Base-by-base conservation (phyloP, 768 basidiomycete species). In the Mycena rosella region DNA sequence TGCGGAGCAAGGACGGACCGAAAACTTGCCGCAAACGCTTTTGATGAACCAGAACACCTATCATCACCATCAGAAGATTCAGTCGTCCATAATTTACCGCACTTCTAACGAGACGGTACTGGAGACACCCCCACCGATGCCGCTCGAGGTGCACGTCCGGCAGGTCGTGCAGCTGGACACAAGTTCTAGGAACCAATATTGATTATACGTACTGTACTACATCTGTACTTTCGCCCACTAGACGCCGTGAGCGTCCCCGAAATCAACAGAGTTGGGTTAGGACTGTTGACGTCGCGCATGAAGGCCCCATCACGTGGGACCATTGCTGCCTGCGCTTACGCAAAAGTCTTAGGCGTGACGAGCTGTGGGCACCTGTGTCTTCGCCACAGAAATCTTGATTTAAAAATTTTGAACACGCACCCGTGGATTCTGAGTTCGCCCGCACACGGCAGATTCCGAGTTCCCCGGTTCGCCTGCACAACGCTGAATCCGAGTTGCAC, bases 41-140 rank as follows among this genome's bases (percentile, higher is more conserved):
- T 55, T 40, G 53, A 55, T 36, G 53, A 55, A 55, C 53, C 53
- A 55, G 36, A 54, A 55, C 53, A 55, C 36, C 53, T 55, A 55
- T 55, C 36, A 40, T 54, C 32, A 53, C 52, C 52, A 53, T 53
- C 32, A 34, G 34, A 55, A 40, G 36, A 55, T 55, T 55, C 53
- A 55, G 24, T 8, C 53, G 36, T 55, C 24, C n/a, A 55, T 55
- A 30, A 55, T 55, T 55, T 55, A 55, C 53, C 36, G 40, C 53
- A 40, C n/a, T n/a, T n/a, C 22, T 40, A 40, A 55, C 15, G 53
- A 55, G 53, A 55, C 38, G 36, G 53, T 40, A 55, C 36, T 40
- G 38, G 38, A 40, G 38, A 40, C 38, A 15, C 38, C 38, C 53
- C n/a, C 20, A 32, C 20, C 53, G n/a, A 40, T 55, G 36, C 53